Evolutionary conservation across 805 yeast genomes (phyloP).

Genomic region (Zygotorulaspora danielsina): DNA sequence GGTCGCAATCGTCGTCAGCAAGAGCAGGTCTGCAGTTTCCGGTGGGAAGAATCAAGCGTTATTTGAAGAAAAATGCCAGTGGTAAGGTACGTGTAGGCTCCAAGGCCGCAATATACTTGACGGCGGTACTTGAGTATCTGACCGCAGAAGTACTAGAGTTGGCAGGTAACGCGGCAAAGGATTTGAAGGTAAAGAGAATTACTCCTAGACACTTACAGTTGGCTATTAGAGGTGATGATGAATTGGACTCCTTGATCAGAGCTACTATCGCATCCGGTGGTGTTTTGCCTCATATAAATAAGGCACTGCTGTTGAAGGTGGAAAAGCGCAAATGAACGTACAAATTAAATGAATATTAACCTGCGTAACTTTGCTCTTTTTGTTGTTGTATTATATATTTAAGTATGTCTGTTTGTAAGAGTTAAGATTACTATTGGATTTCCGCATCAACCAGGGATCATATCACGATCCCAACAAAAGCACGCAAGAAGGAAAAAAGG

Average conservation of each 20-base stretch:
- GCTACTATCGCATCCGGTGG: constrained; percentile 98
- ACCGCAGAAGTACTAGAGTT: constrained; percentile 96
- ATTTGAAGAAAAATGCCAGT: constrained; percentile 85
- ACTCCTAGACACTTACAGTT: constrained; percentile 96
- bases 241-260: constrained; percentile 85
- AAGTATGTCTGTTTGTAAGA: constrained; percentile 4
- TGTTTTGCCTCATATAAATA: constrained; percentile 91
- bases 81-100: constrained; percentile 85
- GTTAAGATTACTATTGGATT: not conserved
- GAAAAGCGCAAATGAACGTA: constrained; percentile 35
- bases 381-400: constrained; percentile 6
- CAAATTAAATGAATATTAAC: too few species aligned
- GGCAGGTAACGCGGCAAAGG: constrained; percentile 98
- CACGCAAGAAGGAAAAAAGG: not conserved
- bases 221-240: constrained; percentile 98
- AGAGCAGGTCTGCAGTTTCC: constrained; percentile 96
- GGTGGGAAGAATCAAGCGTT: constrained; percentile 98
- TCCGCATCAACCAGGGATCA: not conserved
- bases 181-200: constrained; percentile 90
- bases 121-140: constrained; percentile 92
- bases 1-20: constrained; percentile 84
- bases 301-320: constrained; percentile 71
- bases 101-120: constrained; percentile 90
- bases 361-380: not conserved
- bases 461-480: not conserved